Evolutionary conservation across 225 moss, liverwort and hornwort genomes (phyloP).

Genomic region (Polytrichum formosum): DNA sequence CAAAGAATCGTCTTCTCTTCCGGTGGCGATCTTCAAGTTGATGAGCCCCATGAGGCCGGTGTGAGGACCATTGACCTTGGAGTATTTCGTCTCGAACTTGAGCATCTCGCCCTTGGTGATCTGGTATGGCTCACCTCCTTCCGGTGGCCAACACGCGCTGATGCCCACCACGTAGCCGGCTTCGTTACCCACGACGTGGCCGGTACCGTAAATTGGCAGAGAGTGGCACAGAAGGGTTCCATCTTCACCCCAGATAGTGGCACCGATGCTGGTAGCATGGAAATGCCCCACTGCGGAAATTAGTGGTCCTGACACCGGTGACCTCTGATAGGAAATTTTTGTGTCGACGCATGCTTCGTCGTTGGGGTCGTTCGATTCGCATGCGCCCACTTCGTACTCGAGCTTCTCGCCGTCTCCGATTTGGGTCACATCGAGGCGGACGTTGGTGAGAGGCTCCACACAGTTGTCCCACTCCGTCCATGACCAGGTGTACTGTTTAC

Average conservation of each 20-base stretch:
- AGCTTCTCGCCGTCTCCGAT: constrained; percentile 14
- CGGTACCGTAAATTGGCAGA: constrained; percentile 9
- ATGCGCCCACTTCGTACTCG: constrained; percentile 8
- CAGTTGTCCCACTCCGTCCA: constrained; percentile 7
- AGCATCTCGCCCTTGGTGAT: constrained; percentile 15
- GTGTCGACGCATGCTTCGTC: constrained; percentile 11
- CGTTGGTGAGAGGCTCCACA: constrained; percentile 13
- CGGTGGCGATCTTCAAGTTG: constrained; percentile 18
- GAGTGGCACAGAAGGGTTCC: constrained; percentile 4
- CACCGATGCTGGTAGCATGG: constrained; percentile 10
- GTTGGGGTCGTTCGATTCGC: constrained; percentile 7
- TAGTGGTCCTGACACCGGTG: constrained; percentile 7
- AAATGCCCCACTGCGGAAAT: constrained; percentile 18
- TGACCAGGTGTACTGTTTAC: constrained; percentile 11
- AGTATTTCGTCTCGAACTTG: constrained; percentile 19
- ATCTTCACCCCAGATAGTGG: constrained; percentile 16
- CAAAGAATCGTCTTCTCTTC: background rate
- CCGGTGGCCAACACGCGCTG: constrained; percentile 11
- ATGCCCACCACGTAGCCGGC: constrained; percentile 17
- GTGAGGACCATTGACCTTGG: constrained; percentile 16
- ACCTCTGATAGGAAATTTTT: constrained; percentile 10
- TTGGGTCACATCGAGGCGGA: constrained; percentile 16
- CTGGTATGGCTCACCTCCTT: background rate
- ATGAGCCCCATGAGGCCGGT: constrained; percentile 17
- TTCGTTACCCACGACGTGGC: constrained; percentile 9